Evolutionary conservation across 805 yeast species (phyloP), one percentile per base, ranked within the genome.

Genomic region (Cyberlindnera subsufficiens): DNA sequence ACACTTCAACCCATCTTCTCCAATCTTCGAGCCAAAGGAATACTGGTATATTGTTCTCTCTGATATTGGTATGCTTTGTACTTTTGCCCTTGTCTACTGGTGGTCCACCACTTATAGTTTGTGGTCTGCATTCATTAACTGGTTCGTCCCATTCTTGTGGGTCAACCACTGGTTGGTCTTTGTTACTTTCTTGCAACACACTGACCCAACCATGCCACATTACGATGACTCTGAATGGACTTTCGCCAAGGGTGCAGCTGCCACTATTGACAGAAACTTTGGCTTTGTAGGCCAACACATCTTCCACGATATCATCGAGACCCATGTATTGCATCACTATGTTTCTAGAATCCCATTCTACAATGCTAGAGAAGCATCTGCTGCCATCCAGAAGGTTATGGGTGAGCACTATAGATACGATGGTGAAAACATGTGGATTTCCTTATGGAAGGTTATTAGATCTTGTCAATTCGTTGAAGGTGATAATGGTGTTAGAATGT

Each of bases 231-330:
- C 59, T 15, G 73, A 75, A 61, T 78, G 84, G 84, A 77, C 72
- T 44, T 78, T 78, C 52, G 82, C 82, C 44, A 68, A 78, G 55
- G 84, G 84, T 59, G 82, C 84, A 8, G 82, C 82, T 48, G 76
- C 82, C 36, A 78, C 84, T 31, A 75, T 78, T 48, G 84, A 78
- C 59, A 68, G 83, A 61, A 69, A 78, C 49, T 77, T 71, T 57
- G 82, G 82, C 10, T 75, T 78, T 46, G 59, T 78, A 42, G 84
- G 82, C 44, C 73, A 76, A 61, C 77, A 78, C 72, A 70, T 86
- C 57, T 82, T 86, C 80, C 96, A 87, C 65, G 95, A 84, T 63
- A 87, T 87, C 58, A 86, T 86, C 58, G 96, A 87, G 68, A 87
- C 96, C 41, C 96, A 87, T 61, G 95, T 87, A 40, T 72, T 83